A percentile compares a stretch with the other conserved stretches of the same genome.
phyloP scores from a whole-genome alignment of 2,329 filamentous ascomycete species.

The Penicillium sp. region DNA sequence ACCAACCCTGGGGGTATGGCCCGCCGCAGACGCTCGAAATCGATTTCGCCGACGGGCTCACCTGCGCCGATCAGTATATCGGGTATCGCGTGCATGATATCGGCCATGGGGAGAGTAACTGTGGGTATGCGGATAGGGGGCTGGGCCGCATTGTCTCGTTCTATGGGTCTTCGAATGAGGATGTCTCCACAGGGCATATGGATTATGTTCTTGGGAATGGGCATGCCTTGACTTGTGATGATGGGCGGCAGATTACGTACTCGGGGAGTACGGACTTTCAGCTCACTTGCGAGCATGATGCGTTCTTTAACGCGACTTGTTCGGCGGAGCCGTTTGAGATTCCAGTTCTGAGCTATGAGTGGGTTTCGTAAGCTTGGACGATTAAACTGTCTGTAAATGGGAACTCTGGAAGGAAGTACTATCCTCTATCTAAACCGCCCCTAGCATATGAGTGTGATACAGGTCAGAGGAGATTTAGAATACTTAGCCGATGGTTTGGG shows the following conservation, averaged over 20 bases:
- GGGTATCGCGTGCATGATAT: conserved; percentile 38
- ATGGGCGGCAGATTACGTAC: conserved; percentile 35
- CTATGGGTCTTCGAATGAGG: conserved; percentile 32
- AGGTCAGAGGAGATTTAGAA: no score
- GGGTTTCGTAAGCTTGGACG: conserved; percentile 17
- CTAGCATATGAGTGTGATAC: no score
- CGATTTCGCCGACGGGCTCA: conserved; percentile 30
- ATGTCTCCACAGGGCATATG: conserved; percentile 24
- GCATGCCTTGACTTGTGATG: conserved; percentile 32
- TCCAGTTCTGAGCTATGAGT: conserved; percentile 32
- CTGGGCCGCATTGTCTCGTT: conserved; percentile 33
- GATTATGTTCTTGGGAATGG: conserved; percentile 33
- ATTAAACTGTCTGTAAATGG: neutral
- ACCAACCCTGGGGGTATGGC: conserved; percentile 37
- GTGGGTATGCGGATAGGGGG: conserved; percentile 33
- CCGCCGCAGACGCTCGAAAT: conserved; percentile 32
- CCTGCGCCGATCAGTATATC: conserved; percentile 35
- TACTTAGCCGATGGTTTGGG: no score
- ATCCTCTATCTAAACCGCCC: no score
- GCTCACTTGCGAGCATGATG: conserved; percentile 31
- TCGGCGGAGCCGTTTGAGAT: conserved; percentile 32
- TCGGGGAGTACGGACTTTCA: conserved; percentile 31
- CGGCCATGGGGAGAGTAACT: conserved; percentile 32
- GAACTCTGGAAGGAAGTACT: neutral
- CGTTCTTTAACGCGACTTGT: conserved; percentile 35